These are phyloP conservation scores for Nakazawaea wyomingensis DNA, from an alignment of 805 yeast species.

Conservation along the genomic window DNA sequence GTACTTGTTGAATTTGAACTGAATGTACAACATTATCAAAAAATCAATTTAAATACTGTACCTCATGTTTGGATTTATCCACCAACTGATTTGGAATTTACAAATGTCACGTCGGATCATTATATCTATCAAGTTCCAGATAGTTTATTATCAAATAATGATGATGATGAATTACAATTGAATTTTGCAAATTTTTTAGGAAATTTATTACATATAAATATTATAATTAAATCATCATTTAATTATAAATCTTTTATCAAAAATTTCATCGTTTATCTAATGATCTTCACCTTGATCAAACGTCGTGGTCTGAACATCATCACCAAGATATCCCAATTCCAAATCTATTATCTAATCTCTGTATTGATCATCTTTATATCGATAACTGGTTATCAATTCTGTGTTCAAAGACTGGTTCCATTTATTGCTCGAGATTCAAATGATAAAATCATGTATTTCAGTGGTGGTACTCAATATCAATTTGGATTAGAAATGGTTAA, in stretches of 20 bases:
- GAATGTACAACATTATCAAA: slow-evolving; percentile 36
- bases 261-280: slow-evolving; percentile 42
- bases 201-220: slow-evolving; percentile 35
- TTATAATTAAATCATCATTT: slow-evolving; percentile 38
- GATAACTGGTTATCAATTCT: slow-evolving; percentile 61
- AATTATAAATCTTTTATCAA: slow-evolving; percentile 36
- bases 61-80: slow-evolving; percentile 72
- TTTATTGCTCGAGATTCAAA: slow-evolving; percentile 50
- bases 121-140: slow-evolving; percentile 19
- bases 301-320: slow-evolving; percentile 34
- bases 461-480: slow-evolving; percentile 65
- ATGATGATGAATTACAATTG: slow-evolving; percentile 31
- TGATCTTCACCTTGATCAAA: slow-evolving; percentile 40
- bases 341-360: slow-evolving; percentile 14
- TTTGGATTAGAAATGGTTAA: slow-evolving; percentile 63
- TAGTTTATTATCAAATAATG: slow-evolving; percentile 17
- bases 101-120: slow-evolving; percentile 21
- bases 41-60: slow-evolving; percentile 40
- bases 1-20: slow-evolving; percentile 44
- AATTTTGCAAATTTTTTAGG: slow-evolving; percentile 53
- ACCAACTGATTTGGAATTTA: slow-evolving; percentile 14
- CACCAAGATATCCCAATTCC: slow-evolving; percentile 13
- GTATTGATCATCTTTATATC: slow-evolving; percentile 42
- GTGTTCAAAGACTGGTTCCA: slow-evolving; percentile 56
- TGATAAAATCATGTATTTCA: slow-evolving; percentile 47